Conservation (phyloP, 352 stramenopile genomes). For the Pythium grandisporangium region DNA sequence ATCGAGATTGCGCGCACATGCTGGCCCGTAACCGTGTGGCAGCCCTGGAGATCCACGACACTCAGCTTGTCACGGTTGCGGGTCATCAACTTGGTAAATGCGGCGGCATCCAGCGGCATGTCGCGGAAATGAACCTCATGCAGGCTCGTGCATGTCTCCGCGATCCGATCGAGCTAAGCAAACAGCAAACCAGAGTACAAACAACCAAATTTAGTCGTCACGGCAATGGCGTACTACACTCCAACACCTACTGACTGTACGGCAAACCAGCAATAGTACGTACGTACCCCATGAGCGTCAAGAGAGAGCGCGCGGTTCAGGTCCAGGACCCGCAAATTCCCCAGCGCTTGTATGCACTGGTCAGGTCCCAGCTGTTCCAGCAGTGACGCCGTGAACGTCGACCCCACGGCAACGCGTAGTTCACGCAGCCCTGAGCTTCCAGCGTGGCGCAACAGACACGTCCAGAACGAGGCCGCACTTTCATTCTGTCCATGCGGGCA, state of each 20-base stretch:
- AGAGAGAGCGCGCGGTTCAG: slow-evolving; percentile 46
- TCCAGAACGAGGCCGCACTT: slow-evolving; percentile 38
- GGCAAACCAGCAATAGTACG: too few relatives aligned
- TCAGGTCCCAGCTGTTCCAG: slow-evolving; percentile 13
- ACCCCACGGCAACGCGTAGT: slow-evolving; percentile 45
- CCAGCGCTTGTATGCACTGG: slow-evolving; percentile 18
- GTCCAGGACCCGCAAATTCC: slow-evolving; percentile 38
- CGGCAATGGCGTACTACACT: too few relatives aligned
- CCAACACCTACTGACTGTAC: too few relatives aligned
- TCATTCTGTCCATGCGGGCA: slow-evolving; percentile 24
- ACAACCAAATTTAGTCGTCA: too few relatives aligned
- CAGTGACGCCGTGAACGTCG: slow-evolving; percentile 27
- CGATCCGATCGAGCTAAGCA: slow-evolving; percentile 20
- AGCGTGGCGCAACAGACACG: slow-evolving; percentile 28
- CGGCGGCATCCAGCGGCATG: slow-evolving; percentile 48
- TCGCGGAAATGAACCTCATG: slow-evolving; percentile 58
- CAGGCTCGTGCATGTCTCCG: slow-evolving; percentile 31
- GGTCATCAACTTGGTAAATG: slow-evolving; percentile 35
- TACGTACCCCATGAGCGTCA: slow-evolving; percentile 25
- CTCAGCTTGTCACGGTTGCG: slow-evolving; percentile 39
- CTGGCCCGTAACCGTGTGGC: slow-evolving; percentile 50
- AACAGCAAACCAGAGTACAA: too few relatives aligned
- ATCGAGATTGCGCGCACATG: slow-evolving; percentile 34
- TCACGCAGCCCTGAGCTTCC: slow-evolving; percentile 20
- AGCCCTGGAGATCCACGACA: slow-evolving; percentile 65